phyloP scores from a whole-genome alignment of 164 flowering plant genomes.

The Malania oleifera region DNA sequence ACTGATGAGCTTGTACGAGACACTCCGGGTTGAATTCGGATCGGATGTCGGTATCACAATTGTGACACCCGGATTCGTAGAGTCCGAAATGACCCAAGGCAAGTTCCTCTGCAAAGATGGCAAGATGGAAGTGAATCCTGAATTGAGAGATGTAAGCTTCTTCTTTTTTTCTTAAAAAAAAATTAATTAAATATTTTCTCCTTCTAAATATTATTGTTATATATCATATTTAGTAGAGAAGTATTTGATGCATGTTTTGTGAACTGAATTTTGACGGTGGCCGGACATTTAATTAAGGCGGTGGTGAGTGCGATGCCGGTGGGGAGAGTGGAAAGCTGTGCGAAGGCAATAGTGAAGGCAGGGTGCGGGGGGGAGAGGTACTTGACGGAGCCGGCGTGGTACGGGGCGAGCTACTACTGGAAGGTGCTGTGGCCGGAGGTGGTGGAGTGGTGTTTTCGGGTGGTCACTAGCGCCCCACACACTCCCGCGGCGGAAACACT shows the following conservation, averaged over 20 bases:
- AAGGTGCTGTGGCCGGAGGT: constrained; percentile 32
- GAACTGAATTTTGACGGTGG: too few species aligned
- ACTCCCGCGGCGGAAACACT: not conserved
- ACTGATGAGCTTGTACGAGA: not conserved
- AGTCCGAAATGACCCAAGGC: not conserved
- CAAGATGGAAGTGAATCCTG: not conserved
- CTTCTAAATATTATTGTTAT: too few species aligned
- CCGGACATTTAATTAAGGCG: too few species aligned
- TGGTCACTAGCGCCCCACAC: not conserved
- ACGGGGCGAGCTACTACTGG: constrained; percentile 9
- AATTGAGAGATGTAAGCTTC: not conserved
- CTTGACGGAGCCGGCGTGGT: constrained; percentile 36
- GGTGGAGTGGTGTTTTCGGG: constrained; percentile 17
- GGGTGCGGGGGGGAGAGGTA: constrained; percentile 35
- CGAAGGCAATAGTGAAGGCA: constrained; percentile 29
- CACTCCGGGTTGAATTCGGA: not conserved
- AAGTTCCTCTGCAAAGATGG: not conserved
- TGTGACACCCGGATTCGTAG: not conserved
- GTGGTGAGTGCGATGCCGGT: constrained; percentile 24
- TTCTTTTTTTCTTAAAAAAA: not conserved
- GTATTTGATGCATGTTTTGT: too few species aligned
- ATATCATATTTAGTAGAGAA: too few species aligned
- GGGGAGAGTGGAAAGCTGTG: constrained; percentile 18
- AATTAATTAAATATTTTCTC: too few species aligned
- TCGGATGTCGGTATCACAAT: not conserved